These are phyloP conservation scores for Taphrina confusa DNA, from an alignment of 1,139 yeast species.

Conservation along the genomic window DNA sequence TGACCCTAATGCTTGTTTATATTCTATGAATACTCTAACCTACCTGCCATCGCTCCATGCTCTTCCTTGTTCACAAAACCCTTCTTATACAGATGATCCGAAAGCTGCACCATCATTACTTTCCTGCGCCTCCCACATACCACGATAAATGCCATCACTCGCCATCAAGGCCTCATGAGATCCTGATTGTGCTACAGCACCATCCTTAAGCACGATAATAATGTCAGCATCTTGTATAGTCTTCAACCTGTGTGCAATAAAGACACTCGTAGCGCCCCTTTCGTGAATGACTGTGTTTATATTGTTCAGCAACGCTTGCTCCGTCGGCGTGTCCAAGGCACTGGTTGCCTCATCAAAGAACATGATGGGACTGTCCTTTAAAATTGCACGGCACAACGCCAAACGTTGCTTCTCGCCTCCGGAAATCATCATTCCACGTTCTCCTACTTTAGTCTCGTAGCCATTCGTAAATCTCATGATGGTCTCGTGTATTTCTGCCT, in stretches of 20 bases:
- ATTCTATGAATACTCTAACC: too few species aligned
- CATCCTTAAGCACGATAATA: slow-evolving; percentile 80
- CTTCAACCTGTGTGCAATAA: slow-evolving; percentile 90
- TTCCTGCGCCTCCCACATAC: slow-evolving; percentile 92
- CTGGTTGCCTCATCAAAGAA: slow-evolving; percentile 97
- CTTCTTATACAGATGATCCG: not conserved
- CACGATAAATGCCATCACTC: slow-evolving; percentile 60
- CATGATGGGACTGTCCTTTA: slow-evolving; percentile 84
- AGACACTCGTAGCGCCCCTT: slow-evolving; percentile 66
- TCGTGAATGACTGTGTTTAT: slow-evolving; percentile 40
- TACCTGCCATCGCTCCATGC: too few species aligned
- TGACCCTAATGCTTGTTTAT: too few species aligned
- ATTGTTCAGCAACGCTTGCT: slow-evolving; percentile 70
- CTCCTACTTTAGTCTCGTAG: slow-evolving; percentile 86
- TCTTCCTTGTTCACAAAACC: too few species aligned
- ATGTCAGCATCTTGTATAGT: slow-evolving; percentile 94
- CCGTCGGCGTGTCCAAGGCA: slow-evolving; percentile 95
- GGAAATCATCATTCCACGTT: slow-evolving; percentile 95
- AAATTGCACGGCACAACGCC: slow-evolving; percentile 83
- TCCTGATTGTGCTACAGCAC: slow-evolving; percentile 84
- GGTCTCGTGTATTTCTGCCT: slow-evolving; percentile 59
- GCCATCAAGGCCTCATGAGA: slow-evolving; percentile 64
- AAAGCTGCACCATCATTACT: slow-evolving; percentile 45
- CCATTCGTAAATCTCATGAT: slow-evolving; percentile 80
- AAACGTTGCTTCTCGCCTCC: slow-evolving; percentile 97